These are phyloP conservation scores for Bryopsis sp. DNA, from an alignment of 139 green algal species.

Conservation along the genomic window DNA sequence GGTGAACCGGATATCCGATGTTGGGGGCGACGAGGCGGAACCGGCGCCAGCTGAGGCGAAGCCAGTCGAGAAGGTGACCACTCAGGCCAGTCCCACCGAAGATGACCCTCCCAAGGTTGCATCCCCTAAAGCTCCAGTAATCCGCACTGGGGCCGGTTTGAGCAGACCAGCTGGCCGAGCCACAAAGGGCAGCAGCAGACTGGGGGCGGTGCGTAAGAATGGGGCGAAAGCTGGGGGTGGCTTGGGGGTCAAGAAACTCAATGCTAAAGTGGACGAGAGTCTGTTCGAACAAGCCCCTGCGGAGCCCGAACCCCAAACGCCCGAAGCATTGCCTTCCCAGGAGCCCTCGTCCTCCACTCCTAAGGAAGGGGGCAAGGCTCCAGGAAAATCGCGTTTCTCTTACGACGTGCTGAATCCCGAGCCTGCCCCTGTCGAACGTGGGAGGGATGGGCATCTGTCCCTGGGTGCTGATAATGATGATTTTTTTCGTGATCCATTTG, in stretches of 20 bases:
- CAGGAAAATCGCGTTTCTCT: constrained; percentile 15
- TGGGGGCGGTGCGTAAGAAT: constrained; percentile 1
- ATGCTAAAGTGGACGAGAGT: constrained; percentile 9
- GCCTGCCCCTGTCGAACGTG: not conserved
- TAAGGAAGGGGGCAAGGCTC: not conserved
- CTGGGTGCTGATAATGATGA: not conserved
- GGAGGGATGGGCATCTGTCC: constrained; percentile 14
- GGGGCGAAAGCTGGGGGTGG: not conserved
- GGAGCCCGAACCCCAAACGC: not conserved
- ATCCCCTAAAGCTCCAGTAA: constrained; percentile 7
- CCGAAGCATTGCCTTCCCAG: no score
- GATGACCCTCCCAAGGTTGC: not conserved
- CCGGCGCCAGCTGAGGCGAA: not conserved
- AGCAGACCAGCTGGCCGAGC: not conserved
- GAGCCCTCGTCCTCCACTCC: not conserved
- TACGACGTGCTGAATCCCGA: constrained; percentile 8
- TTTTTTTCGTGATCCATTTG: constrained; percentile 16
- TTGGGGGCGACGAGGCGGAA: not conserved
- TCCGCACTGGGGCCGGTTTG: not conserved
- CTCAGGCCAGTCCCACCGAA: not conserved
- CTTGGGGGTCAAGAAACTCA: constrained; percentile 16
- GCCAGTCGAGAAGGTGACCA: not conserved
- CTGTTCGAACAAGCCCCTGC: constrained; percentile 17
- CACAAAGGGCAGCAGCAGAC: not conserved
- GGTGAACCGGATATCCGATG: constrained; percentile 33